Conservation (phyloP, 2,329 filamentous ascomycete species). For the Aspergillus pseudoglaucus region DNA sequence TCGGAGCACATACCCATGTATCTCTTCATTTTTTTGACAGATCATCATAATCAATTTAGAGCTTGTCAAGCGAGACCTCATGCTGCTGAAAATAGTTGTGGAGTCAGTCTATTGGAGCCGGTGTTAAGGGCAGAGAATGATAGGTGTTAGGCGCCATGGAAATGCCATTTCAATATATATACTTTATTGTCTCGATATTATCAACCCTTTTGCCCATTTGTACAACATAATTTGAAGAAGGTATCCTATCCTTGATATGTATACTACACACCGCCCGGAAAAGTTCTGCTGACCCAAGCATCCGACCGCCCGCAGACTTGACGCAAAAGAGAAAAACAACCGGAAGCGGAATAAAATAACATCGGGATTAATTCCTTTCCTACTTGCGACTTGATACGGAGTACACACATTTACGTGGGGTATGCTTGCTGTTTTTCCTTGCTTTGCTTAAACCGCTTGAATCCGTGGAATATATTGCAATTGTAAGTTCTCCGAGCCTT, state of each 20-base stretch:
- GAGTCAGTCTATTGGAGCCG: neutral
- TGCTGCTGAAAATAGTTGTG: neutral
- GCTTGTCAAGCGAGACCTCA: neutral
- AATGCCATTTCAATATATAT: neutral
- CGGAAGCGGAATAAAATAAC: neutral
- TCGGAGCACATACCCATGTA: neutral
- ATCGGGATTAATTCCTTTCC: neutral
- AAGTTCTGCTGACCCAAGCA: neutral
- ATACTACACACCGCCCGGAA: neutral
- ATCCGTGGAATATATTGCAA: too few species aligned
- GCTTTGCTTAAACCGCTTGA: too few species aligned
- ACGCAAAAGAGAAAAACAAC: neutral
- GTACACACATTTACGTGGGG: too few species aligned
- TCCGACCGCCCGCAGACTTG: neutral
- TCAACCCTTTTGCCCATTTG: neutral
- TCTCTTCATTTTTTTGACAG: too few species aligned
- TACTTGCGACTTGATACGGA: too few species aligned
- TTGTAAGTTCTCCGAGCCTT: too few species aligned
- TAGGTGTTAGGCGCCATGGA: neutral
- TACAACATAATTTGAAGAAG: too few species aligned
- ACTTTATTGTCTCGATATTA: too few species aligned
- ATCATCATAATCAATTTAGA: too few species aligned
- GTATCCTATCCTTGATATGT: neutral
- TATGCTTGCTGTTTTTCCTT: too few species aligned
- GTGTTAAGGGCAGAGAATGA: neutral